Evolutionary conservation across 2,329 filamentous ascomycete genomes (phyloP).

Genomic region (Ilyonectria mors-panacis): DNA sequence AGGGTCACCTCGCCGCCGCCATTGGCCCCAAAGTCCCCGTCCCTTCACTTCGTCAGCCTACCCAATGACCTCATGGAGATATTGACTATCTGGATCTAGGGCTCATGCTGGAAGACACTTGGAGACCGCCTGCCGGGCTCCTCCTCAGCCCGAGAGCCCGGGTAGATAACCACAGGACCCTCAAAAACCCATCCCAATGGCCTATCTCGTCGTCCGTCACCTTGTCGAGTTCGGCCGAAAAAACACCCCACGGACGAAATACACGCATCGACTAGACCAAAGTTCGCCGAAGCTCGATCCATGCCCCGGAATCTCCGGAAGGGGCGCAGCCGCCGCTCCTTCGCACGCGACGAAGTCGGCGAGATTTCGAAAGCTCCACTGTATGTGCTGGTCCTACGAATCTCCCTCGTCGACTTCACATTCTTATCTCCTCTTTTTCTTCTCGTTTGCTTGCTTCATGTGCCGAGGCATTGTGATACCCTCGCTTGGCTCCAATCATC

Average conservation of each 20-base stretch:
- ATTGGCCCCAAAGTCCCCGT: slow-evolving; percentile 37
- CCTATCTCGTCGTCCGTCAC: neutral
- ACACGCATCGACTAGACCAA: neutral
- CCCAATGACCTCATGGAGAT: slow-evolving; percentile 45
- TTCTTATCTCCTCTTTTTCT: slow-evolving; percentile 27
- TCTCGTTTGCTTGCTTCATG: slow-evolving; percentile 18
- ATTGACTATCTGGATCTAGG: neutral
- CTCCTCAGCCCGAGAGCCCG: neutral
- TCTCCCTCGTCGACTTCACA: slow-evolving; percentile 30
- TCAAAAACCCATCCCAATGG: neutral
- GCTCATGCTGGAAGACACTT: neutral
- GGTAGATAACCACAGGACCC: neutral
- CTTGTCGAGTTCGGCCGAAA: slow-evolving; percentile 7
- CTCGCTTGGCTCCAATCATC: slow-evolving; percentile 11
- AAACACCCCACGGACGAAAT: slow-evolving; percentile 20
- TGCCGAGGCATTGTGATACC: slow-evolving; percentile 31
- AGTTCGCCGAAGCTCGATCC: slow-evolving; percentile 40
- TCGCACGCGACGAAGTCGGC: slow-evolving; percentile 27
- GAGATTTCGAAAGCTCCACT: slow-evolving; percentile 41
- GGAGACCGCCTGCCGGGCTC: neutral
- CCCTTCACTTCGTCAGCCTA: slow-evolving; percentile 24
- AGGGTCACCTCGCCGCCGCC: slow-evolving; percentile 17
- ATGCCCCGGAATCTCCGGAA: slow-evolving; percentile 45
- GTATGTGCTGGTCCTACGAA: slow-evolving; percentile 29
- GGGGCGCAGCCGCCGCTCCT: slow-evolving; percentile 36